Conservation (phyloP, 306 rosid genomes). For the Fragaria nilgerrensis region DNA sequence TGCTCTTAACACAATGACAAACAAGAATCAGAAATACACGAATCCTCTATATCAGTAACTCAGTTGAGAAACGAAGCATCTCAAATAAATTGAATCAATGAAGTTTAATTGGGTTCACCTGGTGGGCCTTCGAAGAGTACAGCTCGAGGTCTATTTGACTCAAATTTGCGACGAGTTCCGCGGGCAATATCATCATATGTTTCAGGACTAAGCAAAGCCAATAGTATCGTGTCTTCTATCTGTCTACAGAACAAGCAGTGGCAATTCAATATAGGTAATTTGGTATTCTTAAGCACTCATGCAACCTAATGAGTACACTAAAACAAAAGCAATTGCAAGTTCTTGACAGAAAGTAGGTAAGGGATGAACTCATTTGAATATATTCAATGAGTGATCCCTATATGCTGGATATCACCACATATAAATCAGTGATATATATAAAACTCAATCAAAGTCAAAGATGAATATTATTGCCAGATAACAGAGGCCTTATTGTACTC, state of each 20-base stretch:
- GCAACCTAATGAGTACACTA: slow-evolving; percentile 6
- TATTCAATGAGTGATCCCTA: too few relatives aligned
- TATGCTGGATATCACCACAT: too few relatives aligned
- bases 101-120: slow-evolving; percentile 34
- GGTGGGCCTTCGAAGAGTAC: slow-evolving; percentile 98
- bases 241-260: slow-evolving; percentile 46
- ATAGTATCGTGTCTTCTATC: slow-evolving; percentile 77
- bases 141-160: slow-evolving; percentile 89
- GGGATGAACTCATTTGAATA: neutral
- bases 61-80: neutral
- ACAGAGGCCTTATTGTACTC: too few relatives aligned
- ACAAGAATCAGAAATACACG: neutral
- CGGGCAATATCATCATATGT: slow-evolving; percentile 86
- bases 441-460: too few relatives aligned
- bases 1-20: neutral
- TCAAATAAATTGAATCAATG: neutral
- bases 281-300: slow-evolving; percentile 1
- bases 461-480: too few relatives aligned
- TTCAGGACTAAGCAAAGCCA: slow-evolving; percentile 84
- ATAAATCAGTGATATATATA: too few relatives aligned
- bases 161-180: slow-evolving; percentile 76
- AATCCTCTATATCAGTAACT: neutral
- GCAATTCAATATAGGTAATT: slow-evolving; percentile 10
- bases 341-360: neutral
- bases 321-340: slow-evolving; percentile 2